Base-by-base conservation (phyloP, 192 early-diverging fungal species). In the Coemansia asiatica region DNA sequence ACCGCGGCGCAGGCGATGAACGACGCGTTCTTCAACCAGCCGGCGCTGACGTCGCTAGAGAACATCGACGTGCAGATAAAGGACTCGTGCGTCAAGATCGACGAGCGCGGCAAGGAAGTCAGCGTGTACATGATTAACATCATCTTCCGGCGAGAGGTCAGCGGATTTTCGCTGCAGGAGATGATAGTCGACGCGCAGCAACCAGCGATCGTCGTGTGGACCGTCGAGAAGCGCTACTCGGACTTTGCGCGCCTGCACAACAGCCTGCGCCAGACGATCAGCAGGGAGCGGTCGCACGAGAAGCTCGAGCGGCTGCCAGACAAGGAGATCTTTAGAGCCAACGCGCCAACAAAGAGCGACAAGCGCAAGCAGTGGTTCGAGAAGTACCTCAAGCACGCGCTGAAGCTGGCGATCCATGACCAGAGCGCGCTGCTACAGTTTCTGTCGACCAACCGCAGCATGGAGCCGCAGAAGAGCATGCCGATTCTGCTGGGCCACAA, bases 311-410 rank as follows among this genome's bases (percentile, higher is more conserved):
- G 88, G 63, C 81, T 92, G 6, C 94, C 94, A 7, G 95, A 95
- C 31, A 95, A 94, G 75, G 83, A 84, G 31, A 74, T 97, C 2
- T 94, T 95, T 69, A 87, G 81, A 6, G 88, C 87, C 3, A 85
- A 92, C 72, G 90, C 90, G 19, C 94, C 92, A 15, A 85, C 84
- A 49, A 97, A 97, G 76, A 89, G 84, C 50, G 94, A 95, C 72
- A 89, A 92, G 69, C 87, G 94, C 57, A 94, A 93, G 79, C 85
- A 85, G 25, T 90, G 90, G 54, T 83, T 96, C 40, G 93, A 96
- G 68, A 80, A 89, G 53, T 96, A 94, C 68, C 82, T 95, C 44
- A 89, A 90, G 63, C 86, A 89, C 54, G 76, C 92, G 6, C 84
- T 91, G 27, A 76, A 70, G 36, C 83, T 87, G 57, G 79, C 74